A percentile compares a stretch with the other conserved stretches of the same genome.
These are phyloP conservation scores for Trichoderma harzianum DNA, from an alignment of 2,329 filamentous ascomycete species.

Conservation along the genomic window DNA sequence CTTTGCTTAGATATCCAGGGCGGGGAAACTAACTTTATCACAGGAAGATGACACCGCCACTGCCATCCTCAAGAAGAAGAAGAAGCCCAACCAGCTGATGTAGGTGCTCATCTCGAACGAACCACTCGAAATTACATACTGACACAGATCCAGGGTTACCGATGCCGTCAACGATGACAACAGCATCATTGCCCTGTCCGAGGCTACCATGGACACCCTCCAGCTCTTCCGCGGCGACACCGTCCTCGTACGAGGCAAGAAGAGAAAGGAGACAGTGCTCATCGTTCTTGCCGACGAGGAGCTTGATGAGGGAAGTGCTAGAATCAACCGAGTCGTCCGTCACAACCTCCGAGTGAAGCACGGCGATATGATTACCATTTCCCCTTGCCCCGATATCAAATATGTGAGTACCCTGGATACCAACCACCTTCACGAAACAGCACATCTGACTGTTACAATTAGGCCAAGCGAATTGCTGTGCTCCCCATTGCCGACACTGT, in stretches of 20 bases:
- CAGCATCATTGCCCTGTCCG: slow-evolving; percentile 96
- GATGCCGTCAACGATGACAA: slow-evolving; percentile 99
- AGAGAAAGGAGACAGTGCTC: slow-evolving; percentile 97
- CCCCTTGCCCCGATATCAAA: slow-evolving; percentile 99
- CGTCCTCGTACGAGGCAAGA: slow-evolving; percentile 97
- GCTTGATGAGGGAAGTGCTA: slow-evolving; percentile 92
- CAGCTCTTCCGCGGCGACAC: slow-evolving; percentile 99
- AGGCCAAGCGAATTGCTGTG: slow-evolving; percentile 99
- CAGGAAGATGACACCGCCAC: slow-evolving; percentile 89
- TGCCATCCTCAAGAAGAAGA: slow-evolving; percentile 99
- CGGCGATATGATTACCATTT: slow-evolving; percentile 94
- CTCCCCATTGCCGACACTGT: slow-evolving; percentile 97
- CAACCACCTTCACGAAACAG: not conserved
- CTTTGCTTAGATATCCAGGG: slow-evolving; percentile 19
- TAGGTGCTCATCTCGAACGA: slow-evolving; percentile 45
- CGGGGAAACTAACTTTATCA: slow-evolving; percentile 28
- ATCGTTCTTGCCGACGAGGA: slow-evolving; percentile 98
- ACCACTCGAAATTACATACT: slow-evolving; percentile 19
- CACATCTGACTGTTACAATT: not conserved
- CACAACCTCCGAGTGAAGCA: slow-evolving; percentile 99
- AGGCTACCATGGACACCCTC: slow-evolving; percentile 97
- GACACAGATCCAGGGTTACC: slow-evolving; percentile 68
- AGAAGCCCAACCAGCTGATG: slow-evolving; percentile 99
- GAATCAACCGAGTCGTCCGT: slow-evolving; percentile 97
- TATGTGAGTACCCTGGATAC: slow-evolving; percentile 66